Evolutionary conservation across 1,139 yeast genomes (phyloP), one percentile per base, ranked within the genome.

Genomic region (Yamadazyma jaroonii): DNA sequence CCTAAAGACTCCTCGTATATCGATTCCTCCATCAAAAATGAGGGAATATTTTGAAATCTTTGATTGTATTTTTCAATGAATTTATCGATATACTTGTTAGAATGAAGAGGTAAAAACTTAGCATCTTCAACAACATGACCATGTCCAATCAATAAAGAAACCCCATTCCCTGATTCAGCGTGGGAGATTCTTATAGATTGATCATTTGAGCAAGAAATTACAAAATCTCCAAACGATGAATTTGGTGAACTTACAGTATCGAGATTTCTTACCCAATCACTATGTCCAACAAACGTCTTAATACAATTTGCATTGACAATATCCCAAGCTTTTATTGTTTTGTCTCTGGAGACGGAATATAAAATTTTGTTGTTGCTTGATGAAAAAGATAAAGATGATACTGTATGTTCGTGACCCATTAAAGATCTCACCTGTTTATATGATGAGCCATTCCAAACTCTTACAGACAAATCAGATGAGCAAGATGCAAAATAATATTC

Each of bases 401-500:
- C 80, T 2, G 94, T 81, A 57, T 89, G 96, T 45, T 89, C 95
- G 59, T 90, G 97, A n/a, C 97, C 97, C 1, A 81, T 64, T 14
- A 90, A 62, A 0, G 89, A 81, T 33, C 88, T 70, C 3, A 80
- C 58, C 35, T 83, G 81, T 33, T 72, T 70, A 49, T 77, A 77
- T 14, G 67, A 59, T 8, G 69, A 59, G 1, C 76, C 72, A 49
- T 79, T 83, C 89, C 92, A 86, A 2, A 86, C 62, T 52, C 84
- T 83, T 43, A 87, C 74, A 13, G 79, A 67, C 38, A 88, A 61
- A 57, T 90, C 97, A 0, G 89, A 73, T 0, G 94, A 83, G 49
- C 90, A 80, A 3, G 87, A 72, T 6, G 87, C 77, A 30, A 70
- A 50, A 1, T 65, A 48, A 39, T 59, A 61, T 9, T 49, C 47